Base-by-base conservation (phyloP, 305 asterid species). In the Fraxinus nigra region DNA sequence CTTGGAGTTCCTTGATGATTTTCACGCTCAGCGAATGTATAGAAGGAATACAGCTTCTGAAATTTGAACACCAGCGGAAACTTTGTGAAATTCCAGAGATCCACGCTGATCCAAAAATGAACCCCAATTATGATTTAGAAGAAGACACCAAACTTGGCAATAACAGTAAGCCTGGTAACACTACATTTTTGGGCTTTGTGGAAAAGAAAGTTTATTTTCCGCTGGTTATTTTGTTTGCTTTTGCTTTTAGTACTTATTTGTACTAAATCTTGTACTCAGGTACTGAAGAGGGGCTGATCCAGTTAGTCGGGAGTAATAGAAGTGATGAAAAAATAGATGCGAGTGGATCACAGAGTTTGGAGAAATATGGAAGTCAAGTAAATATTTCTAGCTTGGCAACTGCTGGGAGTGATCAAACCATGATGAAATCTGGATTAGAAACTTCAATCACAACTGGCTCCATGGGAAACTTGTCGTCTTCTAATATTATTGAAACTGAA, bases 51-150 rank as follows among this genome's bases (percentile, higher is more conserved):
- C 92, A 94, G 87, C 88, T 87, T 75, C 89, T 97, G 77, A 92
- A 89, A 86, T 90, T 91, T 87, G 98, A 95, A 84, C 92, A 92
- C 79, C 92, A 81, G 67, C 92, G 92, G 78, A 91, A 97, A 81
- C 85, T 91, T 59, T 70, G 89, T 76, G 92, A 89, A 89, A 85
- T 91, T 85, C 97, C 97, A 48, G 92, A 86, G 83, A 89, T 97
- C 82, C 97, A 93, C 69, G 87, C 93, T 81, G 99, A 92, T 89
- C 97, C 94, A 70, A 93, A 84, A 88, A 92, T 97, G 97, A 82
- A 85, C 88, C 97, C 96, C 48, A 73, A 84, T 77, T 93, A 90
- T 83, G 94, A 88, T 80, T 93, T 97, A 51, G 99, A 93, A 82
- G 93, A 91, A 85, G 92, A 91, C 82, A 40, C 78, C 38, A 77